Conservation (phyloP, 345 rosid genomes). For the Salix udensis region DNA sequence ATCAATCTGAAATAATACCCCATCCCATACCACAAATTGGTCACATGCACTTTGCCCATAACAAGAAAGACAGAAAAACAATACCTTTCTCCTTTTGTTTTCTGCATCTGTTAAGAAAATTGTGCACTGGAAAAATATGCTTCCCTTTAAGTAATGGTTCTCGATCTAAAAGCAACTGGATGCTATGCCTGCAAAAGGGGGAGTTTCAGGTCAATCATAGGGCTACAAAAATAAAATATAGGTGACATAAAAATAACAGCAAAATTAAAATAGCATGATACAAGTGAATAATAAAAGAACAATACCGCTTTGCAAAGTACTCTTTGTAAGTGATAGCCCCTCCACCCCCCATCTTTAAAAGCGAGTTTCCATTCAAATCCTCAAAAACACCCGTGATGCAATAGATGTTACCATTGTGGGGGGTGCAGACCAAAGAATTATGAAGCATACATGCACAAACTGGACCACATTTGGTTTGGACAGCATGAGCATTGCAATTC, state of each 20-base stretch:
- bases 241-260: not conserved
- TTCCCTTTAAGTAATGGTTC: constrained; percentile 49
- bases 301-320: constrained; percentile 50
- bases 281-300: not conserved
- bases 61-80: not conserved
- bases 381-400: constrained; percentile 45
- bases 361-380: constrained; percentile 51
- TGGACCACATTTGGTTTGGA: constrained; percentile 49
- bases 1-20: too few relatives aligned
- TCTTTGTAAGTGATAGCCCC: constrained; percentile 42
- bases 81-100: constrained; percentile 58
- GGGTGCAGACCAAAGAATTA: constrained; percentile 67
- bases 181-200: constrained; percentile 46
- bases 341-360: constrained; percentile 42
- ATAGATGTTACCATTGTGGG: constrained; percentile 63
- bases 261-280: not conserved
- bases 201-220: constrained; percentile 5
- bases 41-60: not conserved
- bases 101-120: constrained; percentile 37
- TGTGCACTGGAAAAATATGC: constrained; percentile 57
- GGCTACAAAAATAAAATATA: not conserved
- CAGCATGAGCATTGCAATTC: constrained; percentile 19
- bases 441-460: constrained; percentile 47
- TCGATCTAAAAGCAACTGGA: constrained; percentile 34
- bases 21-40: too few relatives aligned